Evolutionary conservation across 2,329 filamentous ascomycete genomes (phyloP).

Genomic region (Thelonectria olida): DNA sequence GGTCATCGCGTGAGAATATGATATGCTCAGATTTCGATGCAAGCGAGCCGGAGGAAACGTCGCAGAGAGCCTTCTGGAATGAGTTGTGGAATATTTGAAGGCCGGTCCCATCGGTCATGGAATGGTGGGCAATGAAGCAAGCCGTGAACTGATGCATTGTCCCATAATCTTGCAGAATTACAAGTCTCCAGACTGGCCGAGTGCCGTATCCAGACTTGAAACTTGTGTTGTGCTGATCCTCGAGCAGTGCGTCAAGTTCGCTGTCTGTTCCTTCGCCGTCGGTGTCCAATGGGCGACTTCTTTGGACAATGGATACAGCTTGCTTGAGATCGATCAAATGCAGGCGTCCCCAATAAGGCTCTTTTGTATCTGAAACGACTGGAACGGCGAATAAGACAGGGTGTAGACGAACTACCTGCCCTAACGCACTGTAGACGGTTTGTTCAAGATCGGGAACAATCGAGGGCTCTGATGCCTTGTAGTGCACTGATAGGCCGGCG

Average conservation of each 20-base stretch:
- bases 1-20: too few relatives aligned
- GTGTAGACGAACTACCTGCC: slow-evolving; percentile 49
- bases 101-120: slow-evolving; percentile 53
- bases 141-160: slow-evolving; percentile 48
- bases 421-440: slow-evolving; percentile 48
- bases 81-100: too few relatives aligned
- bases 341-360: slow-evolving; percentile 55
- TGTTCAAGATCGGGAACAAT: slow-evolving; percentile 35
- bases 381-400: slow-evolving; percentile 53
- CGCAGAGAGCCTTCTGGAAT: too few relatives aligned
- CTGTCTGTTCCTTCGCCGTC: slow-evolving; percentile 42
- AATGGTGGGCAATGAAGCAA: slow-evolving; percentile 58
- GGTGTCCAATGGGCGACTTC: slow-evolving; percentile 22
- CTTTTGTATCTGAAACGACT: slow-evolving; percentile 48
- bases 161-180: slow-evolving; percentile 45
- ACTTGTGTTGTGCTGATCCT: slow-evolving; percentile 50
- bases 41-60: too few relatives aligned
- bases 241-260: slow-evolving; percentile 52
- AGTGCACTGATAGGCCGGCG: slow-evolving; percentile 51
- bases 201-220: slow-evolving; percentile 45
- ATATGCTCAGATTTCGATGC: too few relatives aligned
- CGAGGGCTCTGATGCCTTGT: slow-evolving; percentile 41
- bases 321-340: slow-evolving; percentile 51
- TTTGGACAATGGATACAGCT: slow-evolving; percentile 47
- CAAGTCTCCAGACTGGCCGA: slow-evolving; percentile 54